phyloP scores from a whole-genome alignment of 192 early-diverging fungal genomes.

The Neocallimastix lanati region DNA sequence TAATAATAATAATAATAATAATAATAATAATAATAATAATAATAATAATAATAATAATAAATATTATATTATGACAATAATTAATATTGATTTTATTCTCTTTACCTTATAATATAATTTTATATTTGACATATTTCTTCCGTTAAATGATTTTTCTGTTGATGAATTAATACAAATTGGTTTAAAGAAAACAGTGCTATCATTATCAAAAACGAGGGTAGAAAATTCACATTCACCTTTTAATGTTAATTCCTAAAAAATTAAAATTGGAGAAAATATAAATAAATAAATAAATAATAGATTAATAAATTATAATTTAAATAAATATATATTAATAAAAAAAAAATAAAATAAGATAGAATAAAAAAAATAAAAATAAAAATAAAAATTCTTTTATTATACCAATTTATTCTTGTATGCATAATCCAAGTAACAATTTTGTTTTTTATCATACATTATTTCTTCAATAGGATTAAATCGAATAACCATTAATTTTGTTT shows the following conservation, averaged over 20 bases:
- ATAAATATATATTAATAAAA: not conserved
- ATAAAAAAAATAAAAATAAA: not conserved
- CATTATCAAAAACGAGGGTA: conserved; percentile 16
- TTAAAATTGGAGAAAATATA: too few species aligned
- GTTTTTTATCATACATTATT: conserved; percentile 18
- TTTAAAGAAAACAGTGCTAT: conserved; percentile 21
- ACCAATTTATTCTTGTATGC: conserved; percentile 11
- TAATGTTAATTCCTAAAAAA: conserved; percentile 19
- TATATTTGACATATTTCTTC: conserved; percentile 21
- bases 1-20: too few species aligned
- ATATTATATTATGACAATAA: too few species aligned
- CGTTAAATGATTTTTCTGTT: conserved; percentile 11
- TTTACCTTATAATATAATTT: conserved; percentile 23
- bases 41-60: too few species aligned
- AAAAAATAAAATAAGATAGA: not conserved
- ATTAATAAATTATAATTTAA: too few species aligned
- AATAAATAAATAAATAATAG: too few species aligned
- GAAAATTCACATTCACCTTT: conserved; percentile 23
- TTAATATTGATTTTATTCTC: too few species aligned
- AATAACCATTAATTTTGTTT: conserved; percentile 25
- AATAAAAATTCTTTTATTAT: not conserved
- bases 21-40: too few species aligned
- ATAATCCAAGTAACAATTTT: conserved; percentile 30
- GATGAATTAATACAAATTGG: conserved; percentile 24
- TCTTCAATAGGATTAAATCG: conserved; percentile 26